Conservation (phyloP, 2,329 filamentous ascomycete species). For the Phyllosticta paracitricarpa region DNA sequence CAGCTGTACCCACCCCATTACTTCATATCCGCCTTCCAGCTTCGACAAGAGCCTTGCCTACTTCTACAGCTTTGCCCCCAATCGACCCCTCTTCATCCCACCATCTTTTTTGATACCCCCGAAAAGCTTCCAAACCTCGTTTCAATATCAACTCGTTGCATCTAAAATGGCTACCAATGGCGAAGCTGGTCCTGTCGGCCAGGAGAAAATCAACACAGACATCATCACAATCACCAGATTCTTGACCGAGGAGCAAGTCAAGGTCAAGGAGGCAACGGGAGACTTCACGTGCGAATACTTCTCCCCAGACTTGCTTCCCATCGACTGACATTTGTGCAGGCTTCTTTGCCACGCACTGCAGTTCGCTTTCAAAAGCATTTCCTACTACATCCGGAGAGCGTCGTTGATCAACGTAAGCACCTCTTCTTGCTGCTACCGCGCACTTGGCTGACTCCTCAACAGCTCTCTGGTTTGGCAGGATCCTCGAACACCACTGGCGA, state of each 20-base stretch:
- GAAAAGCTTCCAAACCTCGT: background rate
- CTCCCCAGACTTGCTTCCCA: background rate
- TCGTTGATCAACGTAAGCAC: conserved; percentile 67
- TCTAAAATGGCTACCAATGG: conserved; percentile 21
- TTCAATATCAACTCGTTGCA: background rate
- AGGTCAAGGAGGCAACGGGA: conserved; percentile 89
- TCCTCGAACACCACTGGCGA: conserved; percentile 93
- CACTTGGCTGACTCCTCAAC: conserved; percentile 5
- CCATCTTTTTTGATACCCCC: conserved; percentile 3
- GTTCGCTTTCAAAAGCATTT: conserved; percentile 99
- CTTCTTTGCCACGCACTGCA: conserved; percentile 94
- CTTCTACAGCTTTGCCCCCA: conserved; percentile 2
- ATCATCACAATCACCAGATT: conserved; percentile 93
- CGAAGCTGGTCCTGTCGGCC: conserved; percentile 44
- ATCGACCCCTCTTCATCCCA: background rate
- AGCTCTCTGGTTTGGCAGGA: conserved; percentile 83
- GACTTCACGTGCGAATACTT: conserved; percentile 76
- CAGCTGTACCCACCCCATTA: conserved; percentile 11
- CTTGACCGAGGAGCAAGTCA: conserved; percentile 89
- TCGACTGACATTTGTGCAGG: conserved; percentile 36
- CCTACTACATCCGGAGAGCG: conserved; percentile 96
- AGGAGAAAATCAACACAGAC: conserved; percentile 85
- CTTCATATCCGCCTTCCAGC: conserved; percentile 6
- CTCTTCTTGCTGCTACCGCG: conserved; percentile 12
- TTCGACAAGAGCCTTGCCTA: conserved; percentile 1